phyloP scores from a whole-genome alignment of 2,329 filamentous ascomycete genomes.

The Chrysoporthe austroafricana region DNA sequence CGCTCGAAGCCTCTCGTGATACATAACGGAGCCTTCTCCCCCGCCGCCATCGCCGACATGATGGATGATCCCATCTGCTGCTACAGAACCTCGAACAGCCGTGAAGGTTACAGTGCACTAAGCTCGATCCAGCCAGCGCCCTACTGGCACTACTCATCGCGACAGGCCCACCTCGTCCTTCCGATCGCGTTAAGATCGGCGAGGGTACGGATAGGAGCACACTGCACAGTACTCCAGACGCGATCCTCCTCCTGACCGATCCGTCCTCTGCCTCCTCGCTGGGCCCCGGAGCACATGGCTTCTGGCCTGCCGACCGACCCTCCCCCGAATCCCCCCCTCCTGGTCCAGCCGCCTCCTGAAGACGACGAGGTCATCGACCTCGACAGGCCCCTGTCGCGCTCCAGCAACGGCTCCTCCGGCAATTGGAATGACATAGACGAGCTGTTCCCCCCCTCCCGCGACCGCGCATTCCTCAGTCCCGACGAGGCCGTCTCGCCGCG shows the following conservation, averaged over 20 bases:
- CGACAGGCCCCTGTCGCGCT: slow-evolving; percentile 33
- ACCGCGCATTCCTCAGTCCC: slow-evolving; percentile 35
- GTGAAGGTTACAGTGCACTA: slow-evolving; percentile 16
- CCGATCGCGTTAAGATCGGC: slow-evolving; percentile 20
- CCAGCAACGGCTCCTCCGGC: slow-evolving; percentile 29
- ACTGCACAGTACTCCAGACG: not conserved
- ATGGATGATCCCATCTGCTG: not conserved
- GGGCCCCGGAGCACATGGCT: slow-evolving; percentile 52
- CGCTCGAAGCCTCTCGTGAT: not conserved
- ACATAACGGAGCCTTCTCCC: not conserved
- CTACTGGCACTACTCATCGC: slow-evolving; percentile 15
- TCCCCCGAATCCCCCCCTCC: slow-evolving; percentile 66
- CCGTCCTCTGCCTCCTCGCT: not conserved
- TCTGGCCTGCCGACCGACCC: slow-evolving; percentile 60
- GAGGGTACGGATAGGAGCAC: not conserved
- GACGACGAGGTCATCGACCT: slow-evolving; percentile 33
- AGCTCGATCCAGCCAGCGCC: not conserved
- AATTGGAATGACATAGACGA: slow-evolving; percentile 29
- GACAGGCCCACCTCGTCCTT: slow-evolving; percentile 14
- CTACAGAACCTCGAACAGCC: slow-evolving; percentile 1
- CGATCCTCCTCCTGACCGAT: not conserved
- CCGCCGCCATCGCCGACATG: not conserved
- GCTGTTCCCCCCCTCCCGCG: slow-evolving; percentile 18
- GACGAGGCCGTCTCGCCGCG: slow-evolving; percentile 33
- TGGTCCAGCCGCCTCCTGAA: slow-evolving; percentile 49